Conservation (phyloP, 129 eudicot genomes). For the Rutidosis leptorrhynchoides region DNA sequence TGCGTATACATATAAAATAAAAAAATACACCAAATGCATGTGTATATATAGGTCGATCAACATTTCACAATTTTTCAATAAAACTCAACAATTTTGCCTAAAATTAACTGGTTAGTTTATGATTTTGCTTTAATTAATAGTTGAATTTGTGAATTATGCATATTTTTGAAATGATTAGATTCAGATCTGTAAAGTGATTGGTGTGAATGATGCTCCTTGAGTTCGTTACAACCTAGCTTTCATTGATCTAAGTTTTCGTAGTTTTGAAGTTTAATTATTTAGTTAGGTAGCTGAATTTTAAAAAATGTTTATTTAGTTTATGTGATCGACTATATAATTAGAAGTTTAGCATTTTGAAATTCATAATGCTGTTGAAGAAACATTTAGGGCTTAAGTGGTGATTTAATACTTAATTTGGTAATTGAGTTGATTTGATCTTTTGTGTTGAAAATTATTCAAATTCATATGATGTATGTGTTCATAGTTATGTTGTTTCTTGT, state of each 20-base stretch:
- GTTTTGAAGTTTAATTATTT: slow-evolving; percentile 34
- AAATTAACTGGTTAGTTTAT: slow-evolving; percentile 11
- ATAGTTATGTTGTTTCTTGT: background rate
- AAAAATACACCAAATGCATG: slow-evolving; percentile 19
- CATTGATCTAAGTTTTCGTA: slow-evolving; percentile 36
- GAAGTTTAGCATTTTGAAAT: slow-evolving; percentile 24
- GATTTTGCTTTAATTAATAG: background rate
- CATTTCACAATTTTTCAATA: slow-evolving; percentile 9
- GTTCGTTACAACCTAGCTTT: slow-evolving; percentile 32
- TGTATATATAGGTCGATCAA: slow-evolving; percentile 29
- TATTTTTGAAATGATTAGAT: slow-evolving; percentile 25
- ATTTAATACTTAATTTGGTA: slow-evolving; percentile 15
- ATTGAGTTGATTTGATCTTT: slow-evolving; percentile 10
- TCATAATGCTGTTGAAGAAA: slow-evolving; percentile 5
- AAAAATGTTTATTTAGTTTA: slow-evolving; percentile 1
- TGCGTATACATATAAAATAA: slow-evolving; percentile 5
- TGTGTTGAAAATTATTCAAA: background rate
- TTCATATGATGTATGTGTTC: background rate
- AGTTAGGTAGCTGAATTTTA: slow-evolving; percentile 20
- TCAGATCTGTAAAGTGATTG: slow-evolving; percentile 45
- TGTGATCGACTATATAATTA: slow-evolving; percentile 30
- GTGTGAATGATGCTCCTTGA: slow-evolving; percentile 29
- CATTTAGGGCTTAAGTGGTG: slow-evolving; percentile 20
- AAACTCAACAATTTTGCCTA: background rate
- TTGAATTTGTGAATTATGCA: slow-evolving; percentile 2